These are phyloP conservation scores for Aspergillus arachidicola DNA, from an alignment of 2,329 filamentous ascomycete species.

Conservation along the genomic window DNA sequence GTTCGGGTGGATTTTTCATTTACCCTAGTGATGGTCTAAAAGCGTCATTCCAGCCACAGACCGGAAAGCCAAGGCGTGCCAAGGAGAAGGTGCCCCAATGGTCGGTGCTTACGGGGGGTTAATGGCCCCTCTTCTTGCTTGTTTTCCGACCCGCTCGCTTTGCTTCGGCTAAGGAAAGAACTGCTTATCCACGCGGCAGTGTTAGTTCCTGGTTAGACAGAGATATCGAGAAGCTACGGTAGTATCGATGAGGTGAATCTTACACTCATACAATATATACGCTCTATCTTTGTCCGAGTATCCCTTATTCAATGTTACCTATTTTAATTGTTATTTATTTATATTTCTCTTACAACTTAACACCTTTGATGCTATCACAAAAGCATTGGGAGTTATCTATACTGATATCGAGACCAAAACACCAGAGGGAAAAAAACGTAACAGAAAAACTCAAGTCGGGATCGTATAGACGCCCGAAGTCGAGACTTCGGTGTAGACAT, in stretches of 20 bases:
- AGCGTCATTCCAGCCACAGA: not conserved
- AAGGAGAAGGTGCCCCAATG: constrained; percentile 5
- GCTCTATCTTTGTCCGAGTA: not conserved
- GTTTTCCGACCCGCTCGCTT: constrained; percentile 6
- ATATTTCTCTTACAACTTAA: no score
- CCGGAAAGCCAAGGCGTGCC: constrained; percentile 10
- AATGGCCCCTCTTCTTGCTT: not conserved
- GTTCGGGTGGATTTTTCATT: not conserved
- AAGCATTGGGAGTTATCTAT: no score
- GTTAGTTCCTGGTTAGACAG: not conserved
- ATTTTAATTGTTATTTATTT: no score
- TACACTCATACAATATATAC: not conserved
- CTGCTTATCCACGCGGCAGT: not conserved
- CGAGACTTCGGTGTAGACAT: no score
- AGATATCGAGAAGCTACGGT: not conserved
- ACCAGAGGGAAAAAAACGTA: not conserved
- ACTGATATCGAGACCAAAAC: not conserved
- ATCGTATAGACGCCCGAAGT: not conserved
- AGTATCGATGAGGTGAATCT: constrained; percentile 1
- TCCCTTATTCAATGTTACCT: no score
- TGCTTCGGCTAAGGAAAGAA: constrained; percentile 6
- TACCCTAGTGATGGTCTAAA: not conserved
- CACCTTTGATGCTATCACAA: no score
- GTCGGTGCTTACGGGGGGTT: not conserved
- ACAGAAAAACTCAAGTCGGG: not conserved